Evolutionary conservation across 805 yeast genomes (phyloP).

Genomic region (Hanseniaspora guilliermondii): DNA sequence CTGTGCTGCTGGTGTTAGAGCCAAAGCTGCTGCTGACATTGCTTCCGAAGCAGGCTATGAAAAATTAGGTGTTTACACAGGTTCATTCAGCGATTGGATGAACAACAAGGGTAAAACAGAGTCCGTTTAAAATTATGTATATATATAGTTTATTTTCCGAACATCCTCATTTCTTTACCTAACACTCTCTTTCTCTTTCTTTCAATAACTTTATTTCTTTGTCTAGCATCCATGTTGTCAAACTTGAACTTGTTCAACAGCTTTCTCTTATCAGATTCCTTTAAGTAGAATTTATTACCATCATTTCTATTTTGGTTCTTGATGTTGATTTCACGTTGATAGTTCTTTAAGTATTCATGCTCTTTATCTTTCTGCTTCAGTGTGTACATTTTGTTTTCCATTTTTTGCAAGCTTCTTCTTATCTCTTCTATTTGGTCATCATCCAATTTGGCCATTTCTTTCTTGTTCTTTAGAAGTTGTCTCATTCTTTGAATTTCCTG

Average conservation of each 20-base stretch:
- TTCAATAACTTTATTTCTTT: constrained; percentile 72
- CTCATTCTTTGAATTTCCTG: constrained; percentile 55
- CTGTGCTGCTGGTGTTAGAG: constrained; percentile 87
- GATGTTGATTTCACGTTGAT: constrained; percentile 38
- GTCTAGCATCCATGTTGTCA: constrained; percentile 56
- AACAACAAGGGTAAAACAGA: constrained; percentile 17
- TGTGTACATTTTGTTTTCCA: constrained; percentile 54
- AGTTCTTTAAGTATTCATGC: constrained; percentile 46
- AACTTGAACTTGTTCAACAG: constrained; percentile 67
- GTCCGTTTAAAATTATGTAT: not conserved
- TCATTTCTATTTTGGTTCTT: constrained; percentile 34
- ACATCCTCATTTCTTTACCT: constrained; percentile 61
- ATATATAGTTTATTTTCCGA: constrained; percentile 28
- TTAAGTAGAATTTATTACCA: constrained; percentile 44
- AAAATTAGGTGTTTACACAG: constrained; percentile 72
- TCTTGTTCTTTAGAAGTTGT: constrained; percentile 40
- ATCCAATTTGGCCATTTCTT: constrained; percentile 32
- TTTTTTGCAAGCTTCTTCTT: constrained; percentile 47
- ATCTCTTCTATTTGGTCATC: constrained; percentile 40
- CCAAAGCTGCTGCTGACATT: constrained; percentile 79
- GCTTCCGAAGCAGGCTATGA: constrained; percentile 83
- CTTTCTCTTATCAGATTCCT: constrained; percentile 58
- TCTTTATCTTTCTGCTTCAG: constrained; percentile 67
- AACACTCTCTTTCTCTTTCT: constrained; percentile 75
- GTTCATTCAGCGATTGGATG: constrained; percentile 81